Evolutionary conservation across 495 filamentous ascomycete genomes (phyloP).

Genomic region (Eremomyces bilateralis): DNA sequence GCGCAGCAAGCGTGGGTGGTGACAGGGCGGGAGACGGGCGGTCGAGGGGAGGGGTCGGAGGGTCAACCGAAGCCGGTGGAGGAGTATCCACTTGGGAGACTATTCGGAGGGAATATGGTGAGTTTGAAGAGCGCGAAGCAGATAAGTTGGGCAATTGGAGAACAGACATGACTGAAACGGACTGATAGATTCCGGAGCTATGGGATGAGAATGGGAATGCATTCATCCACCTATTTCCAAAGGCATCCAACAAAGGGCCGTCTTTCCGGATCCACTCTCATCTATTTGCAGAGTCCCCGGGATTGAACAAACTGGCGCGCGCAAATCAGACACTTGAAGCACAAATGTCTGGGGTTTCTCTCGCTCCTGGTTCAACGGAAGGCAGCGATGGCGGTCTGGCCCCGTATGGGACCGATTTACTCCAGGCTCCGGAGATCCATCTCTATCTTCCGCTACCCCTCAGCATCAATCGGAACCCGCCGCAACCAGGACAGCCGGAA

Average conservation of each 20-base stretch:
- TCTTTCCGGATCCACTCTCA: constrained; percentile 63
- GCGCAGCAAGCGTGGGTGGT: too few relatives aligned
- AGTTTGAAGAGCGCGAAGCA: not conserved
- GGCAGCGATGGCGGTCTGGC: constrained; percentile 8
- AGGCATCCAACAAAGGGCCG: constrained; percentile 37
- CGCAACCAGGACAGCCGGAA: constrained; percentile 17
- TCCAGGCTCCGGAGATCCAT: constrained; percentile 28
- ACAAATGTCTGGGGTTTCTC: constrained; percentile 5
- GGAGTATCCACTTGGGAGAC: too few relatives aligned
- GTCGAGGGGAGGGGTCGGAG: too few relatives aligned
- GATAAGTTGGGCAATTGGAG: not conserved
- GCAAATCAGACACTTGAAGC: constrained; percentile 7
- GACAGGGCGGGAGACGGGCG: too few relatives aligned
- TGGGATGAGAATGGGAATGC: constrained; percentile 75
- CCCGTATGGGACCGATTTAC: constrained; percentile 19
- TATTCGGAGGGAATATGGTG: too few relatives aligned
- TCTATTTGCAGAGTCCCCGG: constrained; percentile 44
- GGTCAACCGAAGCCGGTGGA: too few relatives aligned
- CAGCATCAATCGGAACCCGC: constrained; percentile 11
- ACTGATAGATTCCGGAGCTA: constrained; percentile 49
- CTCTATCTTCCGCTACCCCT: constrained; percentile 41
- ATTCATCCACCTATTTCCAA: constrained; percentile 63
- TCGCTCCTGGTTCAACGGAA: constrained; percentile 17
- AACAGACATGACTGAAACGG: not conserved
- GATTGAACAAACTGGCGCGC: constrained; percentile 46